These are phyloP conservation scores for Amesomyces nigricolor DNA, from an alignment of 2,329 filamentous ascomycete genomes.

Conservation along the genomic window DNA sequence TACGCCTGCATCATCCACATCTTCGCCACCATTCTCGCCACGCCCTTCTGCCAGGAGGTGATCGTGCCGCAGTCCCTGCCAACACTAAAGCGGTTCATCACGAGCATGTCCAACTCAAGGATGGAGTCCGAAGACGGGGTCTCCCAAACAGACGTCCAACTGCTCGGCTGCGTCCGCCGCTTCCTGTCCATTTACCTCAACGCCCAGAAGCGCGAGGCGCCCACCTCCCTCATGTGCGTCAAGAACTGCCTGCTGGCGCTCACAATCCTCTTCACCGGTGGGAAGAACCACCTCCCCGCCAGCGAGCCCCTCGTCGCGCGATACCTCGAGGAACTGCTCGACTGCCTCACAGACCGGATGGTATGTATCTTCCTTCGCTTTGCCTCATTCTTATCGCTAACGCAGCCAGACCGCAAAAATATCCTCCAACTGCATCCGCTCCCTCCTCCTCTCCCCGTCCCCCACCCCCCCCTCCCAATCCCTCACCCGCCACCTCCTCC, in stretches of 20 bases:
- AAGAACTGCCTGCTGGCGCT: conserved; percentile 87
- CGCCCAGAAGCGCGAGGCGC: conserved; percentile 66
- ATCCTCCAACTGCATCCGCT: conserved; percentile 82
- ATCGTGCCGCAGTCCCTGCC: conserved; percentile 87
- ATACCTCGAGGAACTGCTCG: conserved; percentile 75
- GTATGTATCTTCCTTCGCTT: conserved; percentile 33
- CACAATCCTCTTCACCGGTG: conserved; percentile 82
- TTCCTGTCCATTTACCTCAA: conserved; percentile 76
- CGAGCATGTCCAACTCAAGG: conserved; percentile 57
- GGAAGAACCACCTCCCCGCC: conserved; percentile 65
- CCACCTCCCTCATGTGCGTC: conserved; percentile 77
- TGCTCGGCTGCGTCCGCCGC: conserved; percentile 74
- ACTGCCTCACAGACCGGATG: conserved; percentile 75
- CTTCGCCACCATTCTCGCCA: conserved; percentile 86
- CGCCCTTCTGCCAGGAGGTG: conserved; percentile 76
- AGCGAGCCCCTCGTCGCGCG: conserved; percentile 68
- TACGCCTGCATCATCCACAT: conserved; percentile 97
- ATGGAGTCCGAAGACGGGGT: conserved; percentile 31
- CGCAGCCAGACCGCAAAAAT: conserved; percentile 68
- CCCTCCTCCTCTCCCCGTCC: conserved; percentile 59
- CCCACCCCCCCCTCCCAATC: conserved; percentile 61
- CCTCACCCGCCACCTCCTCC: conserved; percentile 68
- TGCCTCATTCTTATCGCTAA: too few species aligned
- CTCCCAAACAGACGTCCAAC: conserved; percentile 58
- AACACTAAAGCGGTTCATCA: conserved; percentile 85